These are phyloP conservation scores for Gaultheria prostrata DNA, from an alignment of 148 eudicot genomes.

Conservation along the genomic window DNA sequence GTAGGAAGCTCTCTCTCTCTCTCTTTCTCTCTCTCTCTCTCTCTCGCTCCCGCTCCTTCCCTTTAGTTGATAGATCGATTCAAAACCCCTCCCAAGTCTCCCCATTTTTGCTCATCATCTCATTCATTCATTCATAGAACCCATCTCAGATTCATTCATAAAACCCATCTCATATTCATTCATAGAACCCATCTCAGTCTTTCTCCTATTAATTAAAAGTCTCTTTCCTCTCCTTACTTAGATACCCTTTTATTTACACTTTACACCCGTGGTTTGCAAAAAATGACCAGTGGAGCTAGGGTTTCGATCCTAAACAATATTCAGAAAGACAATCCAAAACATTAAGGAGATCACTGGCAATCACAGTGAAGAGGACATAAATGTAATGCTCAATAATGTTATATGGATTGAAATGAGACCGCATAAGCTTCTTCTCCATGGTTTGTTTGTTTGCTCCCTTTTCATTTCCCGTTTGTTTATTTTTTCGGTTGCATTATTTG, in stretches of 20 bases:
- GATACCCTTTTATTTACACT: background rate
- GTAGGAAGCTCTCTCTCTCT: too few species aligned
- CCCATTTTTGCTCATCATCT: too few species aligned
- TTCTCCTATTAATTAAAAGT: too few species aligned
- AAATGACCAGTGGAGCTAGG: constrained; percentile 58
- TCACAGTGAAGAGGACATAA: constrained; percentile 57
- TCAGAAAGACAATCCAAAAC: constrained; percentile 45
- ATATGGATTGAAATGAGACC: constrained; percentile 76
- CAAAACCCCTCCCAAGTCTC: constrained; percentile 16
- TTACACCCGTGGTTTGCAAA: constrained; percentile 13
- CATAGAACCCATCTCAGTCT: too few species aligned
- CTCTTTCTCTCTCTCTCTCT: background rate
- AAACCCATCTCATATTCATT: background rate
- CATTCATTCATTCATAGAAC: background rate
- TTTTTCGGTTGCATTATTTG: too few species aligned
- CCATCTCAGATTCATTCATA: background rate
- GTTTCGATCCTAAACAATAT: constrained; percentile 47
- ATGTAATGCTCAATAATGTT: constrained; percentile 61
- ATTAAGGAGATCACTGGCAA: constrained; percentile 59
- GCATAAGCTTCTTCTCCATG: constrained; percentile 45
- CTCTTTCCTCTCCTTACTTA: background rate
- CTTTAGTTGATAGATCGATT: constrained; percentile 17
- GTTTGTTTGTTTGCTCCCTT: constrained; percentile 11
- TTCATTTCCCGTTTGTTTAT: background rate
- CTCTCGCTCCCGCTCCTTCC: background rate